phyloP scores from a whole-genome alignment of 352 stramenopile genomes.

The Phytophthora parvispora region DNA sequence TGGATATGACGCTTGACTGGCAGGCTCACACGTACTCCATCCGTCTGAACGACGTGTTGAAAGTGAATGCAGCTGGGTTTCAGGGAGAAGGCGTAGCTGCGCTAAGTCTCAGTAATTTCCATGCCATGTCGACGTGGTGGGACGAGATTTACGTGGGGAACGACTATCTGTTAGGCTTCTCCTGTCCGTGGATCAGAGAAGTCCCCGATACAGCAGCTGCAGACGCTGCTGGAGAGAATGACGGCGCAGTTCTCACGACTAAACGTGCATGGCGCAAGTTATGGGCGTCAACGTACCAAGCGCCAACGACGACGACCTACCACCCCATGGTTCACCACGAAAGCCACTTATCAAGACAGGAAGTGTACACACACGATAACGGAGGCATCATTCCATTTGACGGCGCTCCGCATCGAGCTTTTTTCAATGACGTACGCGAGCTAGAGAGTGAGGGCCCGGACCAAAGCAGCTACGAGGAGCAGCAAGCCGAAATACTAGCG shows the following conservation, averaged over 20 bases:
- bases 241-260: slow-evolving; percentile 48
- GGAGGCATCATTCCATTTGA: slow-evolving; percentile 87
- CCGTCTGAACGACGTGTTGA: slow-evolving; percentile 92
- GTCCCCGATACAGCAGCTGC: slow-evolving; percentile 1
- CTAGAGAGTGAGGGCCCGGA: slow-evolving; percentile 54
- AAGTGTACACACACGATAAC: slow-evolving; percentile 86
- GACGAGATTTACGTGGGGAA: slow-evolving; percentile 97
- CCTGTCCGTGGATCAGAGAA: slow-evolving; percentile 71
- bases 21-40: slow-evolving; percentile 81
- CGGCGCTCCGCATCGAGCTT: slow-evolving; percentile 83
- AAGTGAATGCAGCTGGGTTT: slow-evolving; percentile 75
- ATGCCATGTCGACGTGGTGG: slow-evolving; percentile 92
- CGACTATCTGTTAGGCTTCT: slow-evolving; percentile 93
- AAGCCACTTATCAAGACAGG: slow-evolving; percentile 84
- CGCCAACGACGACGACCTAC: slow-evolving; percentile 46
- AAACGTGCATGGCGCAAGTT: slow-evolving; percentile 64
- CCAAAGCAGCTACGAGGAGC: slow-evolving; percentile 49
- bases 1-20: slow-evolving; percentile 96
- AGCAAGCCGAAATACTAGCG: slow-evolving; percentile 12
- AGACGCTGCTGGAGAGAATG: slow-evolving; percentile 21
- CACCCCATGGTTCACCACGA: slow-evolving; percentile 88
- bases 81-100: slow-evolving; percentile 41
- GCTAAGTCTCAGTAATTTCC: slow-evolving; percentile 87
- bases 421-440: slow-evolving; percentile 82
- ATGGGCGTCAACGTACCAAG: slow-evolving; percentile 49